These are phyloP conservation scores for Pisolithus thermaeus DNA, from an alignment of 1,284 basidiomycete species.

Conservation along the genomic window DNA sequence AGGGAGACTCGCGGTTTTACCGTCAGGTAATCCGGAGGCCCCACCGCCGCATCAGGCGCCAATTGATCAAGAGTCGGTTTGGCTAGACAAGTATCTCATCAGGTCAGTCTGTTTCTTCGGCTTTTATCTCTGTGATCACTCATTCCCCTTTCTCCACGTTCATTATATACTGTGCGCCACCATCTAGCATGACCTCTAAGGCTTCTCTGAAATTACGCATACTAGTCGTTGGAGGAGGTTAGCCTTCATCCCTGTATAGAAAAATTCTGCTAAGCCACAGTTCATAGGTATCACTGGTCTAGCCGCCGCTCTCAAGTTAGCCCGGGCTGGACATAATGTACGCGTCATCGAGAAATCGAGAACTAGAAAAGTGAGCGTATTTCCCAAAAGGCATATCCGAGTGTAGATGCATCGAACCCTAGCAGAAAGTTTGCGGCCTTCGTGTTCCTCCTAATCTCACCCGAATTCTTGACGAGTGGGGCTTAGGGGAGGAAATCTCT, in stretches of 20 bases:
- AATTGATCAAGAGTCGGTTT: too few species aligned
- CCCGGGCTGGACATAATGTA: neutral
- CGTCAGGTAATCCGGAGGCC: too few species aligned
- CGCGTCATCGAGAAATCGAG: slow-evolving; percentile 40
- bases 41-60: too few species aligned
- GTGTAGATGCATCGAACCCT: neutral
- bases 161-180: too few species aligned
- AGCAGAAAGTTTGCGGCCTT: slow-evolving; percentile 32
- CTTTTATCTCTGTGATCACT: neutral
- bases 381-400: neutral
- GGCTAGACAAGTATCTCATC: too few species aligned
- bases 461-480: slow-evolving; percentile 45
- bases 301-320: neutral
- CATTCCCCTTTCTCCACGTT: too few species aligned
- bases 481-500: slow-evolving; percentile 35
- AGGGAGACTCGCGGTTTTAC: too few species aligned
- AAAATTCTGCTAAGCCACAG: neutral
- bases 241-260: neutral
- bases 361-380: slow-evolving; percentile 23
- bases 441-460: slow-evolving; percentile 44
- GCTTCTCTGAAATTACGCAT: neutral
- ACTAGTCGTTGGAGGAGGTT: neutral
- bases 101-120: too few species aligned
- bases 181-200: neutral
- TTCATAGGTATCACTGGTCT: neutral